Conservation (phyloP, 2,329 filamentous ascomycete species). For the Chaetothyriales sp. region DNA sequence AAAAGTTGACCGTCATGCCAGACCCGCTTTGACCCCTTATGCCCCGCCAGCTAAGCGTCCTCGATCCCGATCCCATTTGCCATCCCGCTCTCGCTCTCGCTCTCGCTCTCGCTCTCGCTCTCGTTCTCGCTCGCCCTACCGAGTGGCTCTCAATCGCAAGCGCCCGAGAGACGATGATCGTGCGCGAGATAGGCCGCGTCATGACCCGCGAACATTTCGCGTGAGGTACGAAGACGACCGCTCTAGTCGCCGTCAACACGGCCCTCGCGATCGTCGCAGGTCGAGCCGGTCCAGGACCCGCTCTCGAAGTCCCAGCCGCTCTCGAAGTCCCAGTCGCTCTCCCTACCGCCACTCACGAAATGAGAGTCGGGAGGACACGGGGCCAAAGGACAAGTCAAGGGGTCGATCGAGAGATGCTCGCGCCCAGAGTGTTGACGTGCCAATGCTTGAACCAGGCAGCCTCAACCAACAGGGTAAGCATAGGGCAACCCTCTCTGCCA, state of each 20-base stretch:
- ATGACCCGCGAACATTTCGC: constrained; percentile 22
- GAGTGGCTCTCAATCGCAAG: constrained; percentile 28
- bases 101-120: constrained; percentile 24
- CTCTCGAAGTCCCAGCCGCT: constrained; percentile 35
- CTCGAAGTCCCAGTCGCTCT: constrained; percentile 33
- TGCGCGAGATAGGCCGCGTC: constrained; percentile 20
- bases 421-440: neutral
- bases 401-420: constrained; percentile 39
- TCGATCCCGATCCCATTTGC: neutral
- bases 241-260: constrained; percentile 26
- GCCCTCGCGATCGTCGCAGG: constrained; percentile 39
- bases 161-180: constrained; percentile 28
- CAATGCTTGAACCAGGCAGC: neutral
- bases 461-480: neutral
- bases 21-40: constrained; percentile 45
- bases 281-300: constrained; percentile 22
- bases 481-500: constrained; percentile 39
- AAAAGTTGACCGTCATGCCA: constrained; percentile 86
- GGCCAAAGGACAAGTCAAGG: constrained; percentile 28
- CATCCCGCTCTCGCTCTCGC: constrained; percentile 21
- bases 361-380: constrained; percentile 14
- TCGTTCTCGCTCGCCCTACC: constrained; percentile 31
- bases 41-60: constrained; percentile 6
- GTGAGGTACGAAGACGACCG: constrained; percentile 28
- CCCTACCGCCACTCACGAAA: constrained; percentile 25